A percentile compares a stretch with the other conserved stretches of the same genome.
These are phyloP conservation scores for Hirsutella rhossiliensis DNA, from an alignment of 2,329 filamentous ascomycete species.

Conservation along the genomic window DNA sequence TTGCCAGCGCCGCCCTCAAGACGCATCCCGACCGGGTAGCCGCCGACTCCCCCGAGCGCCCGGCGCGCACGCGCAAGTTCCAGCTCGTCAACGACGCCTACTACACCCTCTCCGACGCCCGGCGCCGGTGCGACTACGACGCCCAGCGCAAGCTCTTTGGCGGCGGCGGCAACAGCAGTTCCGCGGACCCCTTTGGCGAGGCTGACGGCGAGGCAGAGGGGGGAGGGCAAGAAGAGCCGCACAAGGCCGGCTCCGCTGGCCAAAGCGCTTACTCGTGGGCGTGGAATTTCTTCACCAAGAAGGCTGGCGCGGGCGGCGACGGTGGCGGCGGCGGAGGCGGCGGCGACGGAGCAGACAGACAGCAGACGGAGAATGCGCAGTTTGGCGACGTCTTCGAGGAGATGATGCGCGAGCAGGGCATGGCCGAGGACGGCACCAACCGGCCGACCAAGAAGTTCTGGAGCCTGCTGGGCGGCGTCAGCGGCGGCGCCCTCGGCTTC, in stretches of 20 bases:
- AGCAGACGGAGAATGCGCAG: slow-evolving; percentile 60
- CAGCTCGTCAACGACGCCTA: slow-evolving; percentile 90
- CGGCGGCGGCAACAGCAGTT: not conserved
- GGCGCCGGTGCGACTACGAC: slow-evolving; percentile 75
- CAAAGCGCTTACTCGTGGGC: slow-evolving; percentile 64
- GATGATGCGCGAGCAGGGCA: slow-evolving; percentile 76
- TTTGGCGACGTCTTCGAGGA: slow-evolving; percentile 84
- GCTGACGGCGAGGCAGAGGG: slow-evolving; percentile 21
- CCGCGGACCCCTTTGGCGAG: slow-evolving; percentile 32
- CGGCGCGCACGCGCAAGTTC: slow-evolving; percentile 72
- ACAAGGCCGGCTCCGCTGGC: slow-evolving; percentile 14
- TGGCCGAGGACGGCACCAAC: slow-evolving; percentile 58
- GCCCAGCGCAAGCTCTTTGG: slow-evolving; percentile 35
- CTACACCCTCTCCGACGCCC: slow-evolving; percentile 74
- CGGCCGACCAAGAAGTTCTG: slow-evolving; percentile 65
- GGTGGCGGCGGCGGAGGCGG: slow-evolving; percentile 15
- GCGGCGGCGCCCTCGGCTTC: slow-evolving; percentile 84
- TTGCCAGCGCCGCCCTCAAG: slow-evolving; percentile 65
- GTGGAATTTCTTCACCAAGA: slow-evolving; percentile 45
- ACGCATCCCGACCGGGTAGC: slow-evolving; percentile 89
- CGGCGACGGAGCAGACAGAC: slow-evolving; percentile 18
- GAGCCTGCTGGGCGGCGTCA: slow-evolving; percentile 72
- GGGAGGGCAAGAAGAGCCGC: not conserved
- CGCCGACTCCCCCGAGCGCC: slow-evolving; percentile 69
- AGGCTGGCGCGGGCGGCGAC: no score